These are phyloP conservation scores for Ophiocordyceps camponoti-rufipedis DNA, from an alignment of 2,329 filamentous ascomycete genomes.

Conservation along the genomic window DNA sequence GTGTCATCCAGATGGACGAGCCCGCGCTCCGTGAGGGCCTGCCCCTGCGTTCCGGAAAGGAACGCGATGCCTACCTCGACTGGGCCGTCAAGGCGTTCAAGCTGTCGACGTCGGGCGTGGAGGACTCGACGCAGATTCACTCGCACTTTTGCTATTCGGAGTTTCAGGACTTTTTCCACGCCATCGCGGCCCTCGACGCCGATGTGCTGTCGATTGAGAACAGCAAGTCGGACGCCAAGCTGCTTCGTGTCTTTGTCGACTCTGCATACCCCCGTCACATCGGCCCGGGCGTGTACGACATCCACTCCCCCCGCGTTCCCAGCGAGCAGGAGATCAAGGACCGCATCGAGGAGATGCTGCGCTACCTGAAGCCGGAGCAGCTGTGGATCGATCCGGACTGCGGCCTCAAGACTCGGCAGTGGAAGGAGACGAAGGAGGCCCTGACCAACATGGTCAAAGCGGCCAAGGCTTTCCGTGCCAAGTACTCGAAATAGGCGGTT, in stretches of 20 bases:
- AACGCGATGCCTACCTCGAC: slow-evolving; percentile 89
- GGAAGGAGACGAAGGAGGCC: slow-evolving; percentile 96
- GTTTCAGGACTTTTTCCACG: slow-evolving; percentile 99
- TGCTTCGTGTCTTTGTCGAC: slow-evolving; percentile 96
- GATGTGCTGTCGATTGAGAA: slow-evolving; percentile 99
- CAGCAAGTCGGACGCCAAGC: slow-evolving; percentile 99
- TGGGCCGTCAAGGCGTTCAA: slow-evolving; percentile 99
- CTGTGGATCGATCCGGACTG: slow-evolving; percentile 99
- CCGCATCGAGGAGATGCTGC: slow-evolving; percentile 94
- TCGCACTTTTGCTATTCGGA: slow-evolving; percentile 99
- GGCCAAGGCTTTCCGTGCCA: slow-evolving; percentile 87
- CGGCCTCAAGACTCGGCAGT: slow-evolving; percentile 96
- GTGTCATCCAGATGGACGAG: slow-evolving; percentile 98
- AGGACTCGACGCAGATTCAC: slow-evolving; percentile 97
- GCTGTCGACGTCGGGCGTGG: slow-evolving; percentile 79
- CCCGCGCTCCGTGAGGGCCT: slow-evolving; percentile 98
- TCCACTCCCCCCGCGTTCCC: slow-evolving; percentile 96
- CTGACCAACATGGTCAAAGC: slow-evolving; percentile 95
- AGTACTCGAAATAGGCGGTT: slow-evolving; percentile 48
- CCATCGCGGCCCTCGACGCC: slow-evolving; percentile 92
- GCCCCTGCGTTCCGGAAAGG: slow-evolving; percentile 79
- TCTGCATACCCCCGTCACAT: slow-evolving; percentile 96
- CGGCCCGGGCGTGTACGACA: slow-evolving; percentile 97
- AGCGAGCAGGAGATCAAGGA: slow-evolving; percentile 97
- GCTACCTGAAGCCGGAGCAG: slow-evolving; percentile 93